Evolutionary conservation across 495 filamentous ascomycete genomes (phyloP), one percentile per base, ranked within the genome.

Genomic region (Aspergillus heteromorphus): DNA sequence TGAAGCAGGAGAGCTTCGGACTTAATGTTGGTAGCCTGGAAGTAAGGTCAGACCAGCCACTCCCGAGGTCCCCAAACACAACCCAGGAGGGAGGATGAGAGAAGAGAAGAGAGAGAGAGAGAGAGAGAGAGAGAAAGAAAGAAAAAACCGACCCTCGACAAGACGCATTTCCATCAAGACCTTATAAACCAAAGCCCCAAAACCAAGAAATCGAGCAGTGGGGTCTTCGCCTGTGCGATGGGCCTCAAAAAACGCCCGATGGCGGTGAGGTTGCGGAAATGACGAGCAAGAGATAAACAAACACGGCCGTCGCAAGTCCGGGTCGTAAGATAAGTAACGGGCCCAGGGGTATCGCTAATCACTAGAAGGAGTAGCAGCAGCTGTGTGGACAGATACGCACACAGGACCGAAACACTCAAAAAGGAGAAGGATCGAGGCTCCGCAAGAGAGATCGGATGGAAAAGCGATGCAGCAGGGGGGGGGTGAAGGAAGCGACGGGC

Each of bases 1-100:
- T 40, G 48, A 55, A 55, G 54, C 45, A 50, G 36, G 40, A 31
- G 14, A 17, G 57, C 54, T 56, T 60, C 55, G 43, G 27, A 41
- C 20, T 45, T 58, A 64, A 16, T 52, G 31, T n/a, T 27, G 14
- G 45, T 13, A 40, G 34, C 31, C 57, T 60, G 45, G 25, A 31
- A 45, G 31, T 11, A 19, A 17, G 20, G 23, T 54, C 47, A 59
- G 42, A n/a, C 48, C 40, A 10, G 18, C 17, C 30, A 23, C 29
- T 40, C 29, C 48, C 16, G 48, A 49, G 23, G 29, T 34, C 16
- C 47, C 48, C 13, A 20, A 36, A 23, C 6, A 16, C 29, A 49
- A 7, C 14, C 17, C 45, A 23, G 48, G 9, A 19, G 19, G 48
- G 9, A 19, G 19, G 7, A 14, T 17, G 16, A 23, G 27, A n/a